Evolutionary conservation across 2,329 filamentous ascomycete species (phyloP), one percentile per base, ranked within the genome.

Genomic region (Hymenoscyphus salicellus): DNA sequence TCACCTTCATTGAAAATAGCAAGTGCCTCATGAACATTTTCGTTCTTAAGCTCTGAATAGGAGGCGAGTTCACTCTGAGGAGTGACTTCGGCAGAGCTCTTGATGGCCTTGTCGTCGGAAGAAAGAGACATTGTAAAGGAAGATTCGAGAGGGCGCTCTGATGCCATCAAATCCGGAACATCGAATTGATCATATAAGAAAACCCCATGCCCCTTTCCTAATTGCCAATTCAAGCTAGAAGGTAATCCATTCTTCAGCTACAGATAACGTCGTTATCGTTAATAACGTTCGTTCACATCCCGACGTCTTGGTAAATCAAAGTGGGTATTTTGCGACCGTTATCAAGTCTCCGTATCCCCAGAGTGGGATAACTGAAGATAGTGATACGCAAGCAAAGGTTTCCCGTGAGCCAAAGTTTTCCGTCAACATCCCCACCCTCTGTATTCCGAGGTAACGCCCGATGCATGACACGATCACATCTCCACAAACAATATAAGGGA

Each of bases 1-100:
- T 81, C 77, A 1, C 79, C 75, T 32, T 81, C 77, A 57, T 75
- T 73, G 70, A 85, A 84, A 5, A 85, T 75, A 2, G 78, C 77
- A 74, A 83, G 78, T 2, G 83, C 83, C 0, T 80, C 79, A 69
- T 85, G 82, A 46, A 79, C 80, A 63, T 81, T 36, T 36, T 36
- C 28, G 28, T 58, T 58, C 32, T 58, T 33, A 2, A 58, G n/a
- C 20, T 14, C 28, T 14, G 20, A 16, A 23, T 33, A 58, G 2
- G 55, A 23, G 7, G 55, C 14, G n/a, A 33, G 55, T 33, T 33
- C 30, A 36, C n/a, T 30, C 17, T 36, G 28, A 23, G 55, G n/a
- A 17, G 30, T 20, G 55, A 20, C 36, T 23, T 33, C 10, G 16
- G 11, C 55, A 7, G 28, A 23, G 16, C 17, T 30, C 30, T 36